Evolutionary conservation across 2,329 filamentous ascomycete genomes (phyloP).

Genomic region (Epicoccum sorghinum): DNA sequence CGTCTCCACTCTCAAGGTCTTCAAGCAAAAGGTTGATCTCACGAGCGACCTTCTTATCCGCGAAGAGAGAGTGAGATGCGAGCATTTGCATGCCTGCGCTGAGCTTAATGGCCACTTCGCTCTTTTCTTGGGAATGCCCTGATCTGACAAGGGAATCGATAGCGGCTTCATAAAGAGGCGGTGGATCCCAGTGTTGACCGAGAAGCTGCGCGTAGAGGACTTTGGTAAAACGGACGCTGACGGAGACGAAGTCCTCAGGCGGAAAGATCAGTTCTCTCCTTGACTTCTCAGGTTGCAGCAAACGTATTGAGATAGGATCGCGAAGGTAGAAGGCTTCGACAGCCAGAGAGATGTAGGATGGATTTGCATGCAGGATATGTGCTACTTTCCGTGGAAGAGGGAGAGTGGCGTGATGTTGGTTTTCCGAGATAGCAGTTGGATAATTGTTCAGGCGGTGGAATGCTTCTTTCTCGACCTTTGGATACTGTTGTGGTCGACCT

Average conservation of each 20-base stretch:
- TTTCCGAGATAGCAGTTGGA: conserved; percentile 73
- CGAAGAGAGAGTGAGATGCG: conserved; percentile 68
- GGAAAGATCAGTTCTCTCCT: conserved; percentile 66
- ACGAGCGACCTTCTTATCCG: conserved; percentile 70
- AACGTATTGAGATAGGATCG: conserved; percentile 76
- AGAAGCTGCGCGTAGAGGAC: conserved; percentile 89
- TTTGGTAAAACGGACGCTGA: conserved; percentile 83
- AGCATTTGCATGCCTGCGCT: conserved; percentile 92
- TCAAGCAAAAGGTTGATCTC: conserved; percentile 79
- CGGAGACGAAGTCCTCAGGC: conserved; percentile 77
- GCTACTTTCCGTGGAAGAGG: conserved; percentile 83
- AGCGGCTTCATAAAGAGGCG: conserved; percentile 62
- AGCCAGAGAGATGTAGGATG: conserved; percentile 78
- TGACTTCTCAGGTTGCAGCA: conserved; percentile 63
- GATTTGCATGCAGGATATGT: conserved; percentile 75
- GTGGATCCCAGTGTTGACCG: conserved; percentile 77
- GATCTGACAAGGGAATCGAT: conserved; percentile 41
- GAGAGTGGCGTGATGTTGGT: conserved; percentile 75
- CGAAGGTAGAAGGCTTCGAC: conserved; percentile 92
- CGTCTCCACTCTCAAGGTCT: conserved; percentile 75
- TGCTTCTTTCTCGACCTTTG: conserved; percentile 81
- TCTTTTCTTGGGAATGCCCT: conserved; percentile 46
- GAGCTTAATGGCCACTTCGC: conserved; percentile 85
- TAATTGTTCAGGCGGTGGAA: conserved; percentile 89
- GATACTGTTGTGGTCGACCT: conserved; percentile 69